Percentiles rank a stretch among this genome's conserved stretches.
Conservation (phyloP, 2,329 filamentous ascomycete genomes). For the Aureobasidium melanogenum region DNA sequence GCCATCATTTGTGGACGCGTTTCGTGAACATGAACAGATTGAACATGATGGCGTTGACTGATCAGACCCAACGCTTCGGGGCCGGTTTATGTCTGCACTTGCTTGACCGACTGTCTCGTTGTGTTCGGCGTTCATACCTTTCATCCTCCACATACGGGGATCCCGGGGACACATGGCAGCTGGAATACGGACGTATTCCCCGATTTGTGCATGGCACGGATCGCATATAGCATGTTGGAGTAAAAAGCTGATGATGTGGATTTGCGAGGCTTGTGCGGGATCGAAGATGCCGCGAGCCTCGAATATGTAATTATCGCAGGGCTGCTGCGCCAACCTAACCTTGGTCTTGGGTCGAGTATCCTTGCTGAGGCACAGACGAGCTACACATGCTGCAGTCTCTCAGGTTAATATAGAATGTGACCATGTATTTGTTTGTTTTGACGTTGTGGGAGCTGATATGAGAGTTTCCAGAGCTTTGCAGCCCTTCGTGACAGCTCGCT, state of each 20-base stretch:
- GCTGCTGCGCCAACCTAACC: neutral
- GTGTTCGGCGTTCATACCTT: neutral
- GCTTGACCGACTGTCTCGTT: constrained; percentile 3
- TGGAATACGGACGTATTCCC: constrained; percentile 3
- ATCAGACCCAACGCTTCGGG: neutral
- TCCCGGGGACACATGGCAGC: constrained; percentile 4
- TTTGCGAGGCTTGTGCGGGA: constrained; percentile 8
- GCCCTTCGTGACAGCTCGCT: constrained; percentile 2
- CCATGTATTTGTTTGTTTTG: constrained; percentile 1
- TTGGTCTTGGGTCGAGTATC: constrained; percentile 1
- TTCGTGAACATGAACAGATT: neutral
- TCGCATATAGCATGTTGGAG: neutral
- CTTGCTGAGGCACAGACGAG: neutral
- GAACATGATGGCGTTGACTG: neutral
- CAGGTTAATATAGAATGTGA: neutral
- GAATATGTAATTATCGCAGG: constrained; percentile 6
- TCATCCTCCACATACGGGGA: neutral
- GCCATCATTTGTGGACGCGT: neutral
- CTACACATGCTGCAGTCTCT: neutral
- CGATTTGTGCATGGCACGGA: constrained; percentile 1
- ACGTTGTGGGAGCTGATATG: neutral
- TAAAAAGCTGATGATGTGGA: constrained; percentile 1
- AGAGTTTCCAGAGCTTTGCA: neutral
- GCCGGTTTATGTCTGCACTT: neutral
- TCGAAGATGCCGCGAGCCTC: neutral